Evolutionary conservation across 495 filamentous ascomycete species (phyloP), one percentile per base, ranked within the genome.

Genomic region (Penicillium cinerascens): DNA sequence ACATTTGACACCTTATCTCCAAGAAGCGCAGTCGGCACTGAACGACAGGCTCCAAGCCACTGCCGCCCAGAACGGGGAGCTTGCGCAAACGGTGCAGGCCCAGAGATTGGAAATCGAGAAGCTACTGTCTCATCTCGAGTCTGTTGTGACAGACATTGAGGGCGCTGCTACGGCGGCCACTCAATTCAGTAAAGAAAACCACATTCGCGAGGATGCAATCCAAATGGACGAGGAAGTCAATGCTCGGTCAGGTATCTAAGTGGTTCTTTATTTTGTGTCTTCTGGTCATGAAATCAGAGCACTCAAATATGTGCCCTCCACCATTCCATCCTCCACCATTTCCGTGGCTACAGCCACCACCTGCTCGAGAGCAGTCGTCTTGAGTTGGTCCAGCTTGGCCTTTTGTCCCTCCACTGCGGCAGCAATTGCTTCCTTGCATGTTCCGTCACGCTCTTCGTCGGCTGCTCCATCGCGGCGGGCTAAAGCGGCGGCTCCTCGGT

Each of bases 41-140:
- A 81, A 86, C 51, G 70, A 74, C 8, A 77, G 77, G 42, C 67
- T 95, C 15, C 75, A 84, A 52, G 75, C 75, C 16, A 80, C 80
- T 2, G 82, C 90, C 59, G 57, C 71, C 1, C 74, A 85, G 56
- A 95, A 95, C 65, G 75, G 73, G 15, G 72, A 68, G 20, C 70
- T 95, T 2, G 78, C 85, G 42, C 73, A 76, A 45, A 78, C 78
- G 18, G 76, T 95, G 3, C 73, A 79, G 53, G 73, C 66, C 21
- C 91, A 96, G 73, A 73, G 88, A 33, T 68, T 74, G 38, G 89
- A 95, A 66, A 89, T 95, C 50, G 85, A 88, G 58, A 73, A 60
- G 6, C 63, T 96, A 44, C 62, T 93, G 33, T 71, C 61, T 4
- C 73, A 78, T 10, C 73, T 93, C 21, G 89, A 91, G 65, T 72